Percentiles rank a stretch among this genome's conserved stretches.
These are phyloP conservation scores for Cladorrhinum sp. DNA, from an alignment of 2,329 filamentous ascomycete genomes.

Conservation along the genomic window DNA sequence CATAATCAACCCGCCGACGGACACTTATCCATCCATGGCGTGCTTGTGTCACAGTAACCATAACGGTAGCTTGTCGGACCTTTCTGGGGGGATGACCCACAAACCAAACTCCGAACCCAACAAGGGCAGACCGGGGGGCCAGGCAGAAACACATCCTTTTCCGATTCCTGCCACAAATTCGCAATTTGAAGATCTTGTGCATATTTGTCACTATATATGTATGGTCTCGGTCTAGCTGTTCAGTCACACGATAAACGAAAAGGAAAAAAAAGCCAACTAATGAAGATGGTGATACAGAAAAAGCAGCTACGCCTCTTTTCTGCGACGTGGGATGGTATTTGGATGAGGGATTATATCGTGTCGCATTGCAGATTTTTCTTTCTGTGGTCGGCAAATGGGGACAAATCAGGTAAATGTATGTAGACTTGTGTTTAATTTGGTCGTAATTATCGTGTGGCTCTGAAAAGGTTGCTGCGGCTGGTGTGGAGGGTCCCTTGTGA, in stretches of 20 bases:
- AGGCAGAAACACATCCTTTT: not conserved
- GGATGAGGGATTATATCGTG: not conserved
- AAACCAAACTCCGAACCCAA: not conserved
- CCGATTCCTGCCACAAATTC: not conserved
- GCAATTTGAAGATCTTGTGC: not conserved
- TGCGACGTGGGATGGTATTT: no score
- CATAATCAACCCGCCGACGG: no score
- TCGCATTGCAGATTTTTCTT: not conserved
- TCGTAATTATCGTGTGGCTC: not conserved
- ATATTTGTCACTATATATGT: not conserved
- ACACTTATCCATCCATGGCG: not conserved
- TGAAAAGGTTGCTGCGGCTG: no score
- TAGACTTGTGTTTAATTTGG: not conserved
- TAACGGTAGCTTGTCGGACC: not conserved
- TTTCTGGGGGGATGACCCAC: not conserved
- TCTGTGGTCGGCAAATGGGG: not conserved
- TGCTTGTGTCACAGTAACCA: not conserved
- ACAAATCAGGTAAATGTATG: no score
- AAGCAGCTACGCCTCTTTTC: not conserved
- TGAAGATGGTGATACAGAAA: not conserved
- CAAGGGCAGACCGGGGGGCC: no score
- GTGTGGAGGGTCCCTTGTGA: no score
- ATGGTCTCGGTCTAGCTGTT: not conserved
- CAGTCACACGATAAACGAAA: no score
- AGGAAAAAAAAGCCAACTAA: not conserved